phyloP scores from a whole-genome alignment of 257 asterid species.

The Solanum dulcamara region DNA sequence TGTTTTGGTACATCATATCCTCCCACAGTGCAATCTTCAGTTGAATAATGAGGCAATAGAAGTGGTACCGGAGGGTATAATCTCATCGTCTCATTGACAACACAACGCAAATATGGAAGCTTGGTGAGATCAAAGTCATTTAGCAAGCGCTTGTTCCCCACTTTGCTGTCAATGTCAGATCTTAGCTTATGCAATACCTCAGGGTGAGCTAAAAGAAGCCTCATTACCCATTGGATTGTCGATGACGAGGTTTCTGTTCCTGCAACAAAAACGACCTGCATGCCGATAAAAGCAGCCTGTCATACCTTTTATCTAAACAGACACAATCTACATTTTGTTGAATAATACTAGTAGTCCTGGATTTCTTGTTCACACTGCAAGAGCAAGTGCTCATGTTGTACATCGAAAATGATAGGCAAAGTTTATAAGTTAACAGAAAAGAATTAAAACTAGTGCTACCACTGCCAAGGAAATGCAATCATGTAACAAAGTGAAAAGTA shows the following conservation, averaged over 20 bases:
- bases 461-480: no score
- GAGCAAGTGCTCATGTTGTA: background rate
- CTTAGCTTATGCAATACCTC: slow-evolving; percentile 18
- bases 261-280: slow-evolving; percentile 32
- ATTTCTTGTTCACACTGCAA: background rate
- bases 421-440: background rate
- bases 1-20: slow-evolving; percentile 32
- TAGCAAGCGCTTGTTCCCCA: slow-evolving; percentile 28
- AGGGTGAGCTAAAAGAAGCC: slow-evolving; percentile 28
- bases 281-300: background rate
- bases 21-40: slow-evolving; percentile 18
- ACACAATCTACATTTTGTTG: background rate
- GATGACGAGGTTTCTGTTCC: slow-evolving; percentile 39
- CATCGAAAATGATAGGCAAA: background rate
- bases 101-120: slow-evolving; percentile 38
- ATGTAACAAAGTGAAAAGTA: no score
- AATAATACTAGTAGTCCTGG: background rate
- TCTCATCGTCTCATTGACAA: slow-evolving; percentile 39
- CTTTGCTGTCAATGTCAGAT: slow-evolving; percentile 28
- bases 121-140: slow-evolving; percentile 29
- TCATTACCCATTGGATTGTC: slow-evolving; percentile 35
- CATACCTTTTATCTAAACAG: background rate
- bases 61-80: slow-evolving; percentile 37
- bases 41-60: slow-evolving; percentile 36
- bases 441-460: no score